A percentile compares a stretch with the other conserved stretches of the same genome.
These are phyloP conservation scores for Laburnicola sp. DNA, from an alignment of 2,329 filamentous ascomycete genomes.

Conservation along the genomic window DNA sequence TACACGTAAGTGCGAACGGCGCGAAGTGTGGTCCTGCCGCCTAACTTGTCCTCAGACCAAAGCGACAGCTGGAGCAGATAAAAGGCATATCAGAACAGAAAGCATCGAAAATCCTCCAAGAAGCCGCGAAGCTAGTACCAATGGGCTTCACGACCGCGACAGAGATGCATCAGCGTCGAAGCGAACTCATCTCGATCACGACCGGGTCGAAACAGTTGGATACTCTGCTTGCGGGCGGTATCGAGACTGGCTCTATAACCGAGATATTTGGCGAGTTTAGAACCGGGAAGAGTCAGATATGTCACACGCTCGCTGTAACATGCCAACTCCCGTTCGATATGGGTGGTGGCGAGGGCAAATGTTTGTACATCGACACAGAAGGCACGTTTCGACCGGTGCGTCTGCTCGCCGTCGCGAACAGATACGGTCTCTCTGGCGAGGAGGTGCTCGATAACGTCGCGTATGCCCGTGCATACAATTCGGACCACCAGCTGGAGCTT, in stretches of 20 bases:
- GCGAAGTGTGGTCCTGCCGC: neutral
- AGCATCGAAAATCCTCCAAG: conserved; percentile 83
- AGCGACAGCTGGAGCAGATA: conserved; percentile 83
- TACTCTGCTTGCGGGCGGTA: conserved; percentile 87
- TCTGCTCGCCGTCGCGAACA: conserved; percentile 85
- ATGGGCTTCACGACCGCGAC: conserved; percentile 99
- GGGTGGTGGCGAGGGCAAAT: conserved; percentile 98
- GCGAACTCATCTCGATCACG: conserved; percentile 95
- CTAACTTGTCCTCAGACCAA: conserved; percentile 55
- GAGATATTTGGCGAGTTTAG: conserved; percentile 98
- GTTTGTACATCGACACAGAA: conserved; percentile 97
- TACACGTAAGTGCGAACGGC: conserved; percentile 69
- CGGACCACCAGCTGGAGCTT: conserved; percentile 93
- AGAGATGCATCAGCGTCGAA: conserved; percentile 96
- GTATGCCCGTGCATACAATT: conserved; percentile 97
- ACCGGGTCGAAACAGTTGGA: conserved; percentile 98
- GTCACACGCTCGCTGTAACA: conserved; percentile 96
- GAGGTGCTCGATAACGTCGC: conserved; percentile 98
- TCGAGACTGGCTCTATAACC: conserved; percentile 97
- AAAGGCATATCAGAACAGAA: conserved; percentile 99
- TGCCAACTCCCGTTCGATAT: conserved; percentile 98
- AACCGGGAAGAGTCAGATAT: conserved; percentile 98
- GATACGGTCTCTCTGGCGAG: conserved; percentile 92
- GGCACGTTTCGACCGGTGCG: conserved; percentile 92
- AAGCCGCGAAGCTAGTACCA: conserved; percentile 95